Base-by-base conservation (phyloP, 2,329 filamentous ascomycete species). In the Emmonsia crescens region DNA sequence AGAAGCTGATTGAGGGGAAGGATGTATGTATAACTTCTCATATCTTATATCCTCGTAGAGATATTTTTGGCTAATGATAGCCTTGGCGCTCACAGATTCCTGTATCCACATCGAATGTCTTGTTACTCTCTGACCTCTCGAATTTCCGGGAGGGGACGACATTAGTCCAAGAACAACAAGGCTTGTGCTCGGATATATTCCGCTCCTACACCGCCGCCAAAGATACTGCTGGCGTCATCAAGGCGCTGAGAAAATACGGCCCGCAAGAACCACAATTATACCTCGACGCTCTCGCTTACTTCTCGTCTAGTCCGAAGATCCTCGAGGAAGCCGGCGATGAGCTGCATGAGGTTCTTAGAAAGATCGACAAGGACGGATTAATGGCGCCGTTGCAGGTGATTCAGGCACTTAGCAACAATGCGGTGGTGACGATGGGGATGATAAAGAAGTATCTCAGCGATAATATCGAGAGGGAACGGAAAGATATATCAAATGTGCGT, bases 301-400 rank as follows among this genome's bases (percentile, higher is more conserved):
- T 99, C 69, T 93, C 92, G 0, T 96, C 91, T 0, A 90, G 90
- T 61, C 82, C 89, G 0, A 80, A 85, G 31, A 86, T 96, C 12
- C 83, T 99, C 0, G 84, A 90, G 57, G 93, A 96, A 73, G 91
- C 91, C 0, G 92, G 92, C 0, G 87, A 91, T 57, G 93, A 97
- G 75, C 81, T 99, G 10, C 84, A 91, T 61, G 80, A 78, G 0
- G 87, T 99, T 1, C 81, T 99, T 12, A 83, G 85, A 66, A 91
- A 89, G 69, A 97, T 99, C 67, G 90, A 96, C 71, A 83, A 88
- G 64, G 91, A 96, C 68, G 88, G 90, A 0, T 83, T 99, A 44
- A 94, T 99, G 89, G 93, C 94, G 0, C 94, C 94, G 0, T 79
- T 99, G 3, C 94, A 99, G 73, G 94, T 99, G 38, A 94, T 99